A percentile compares a stretch with the other conserved stretches of the same genome.
Evolutionary conservation across 2,329 filamentous ascomycete genomes (phyloP).

Genomic region (Fusarium transvaalense): DNA sequence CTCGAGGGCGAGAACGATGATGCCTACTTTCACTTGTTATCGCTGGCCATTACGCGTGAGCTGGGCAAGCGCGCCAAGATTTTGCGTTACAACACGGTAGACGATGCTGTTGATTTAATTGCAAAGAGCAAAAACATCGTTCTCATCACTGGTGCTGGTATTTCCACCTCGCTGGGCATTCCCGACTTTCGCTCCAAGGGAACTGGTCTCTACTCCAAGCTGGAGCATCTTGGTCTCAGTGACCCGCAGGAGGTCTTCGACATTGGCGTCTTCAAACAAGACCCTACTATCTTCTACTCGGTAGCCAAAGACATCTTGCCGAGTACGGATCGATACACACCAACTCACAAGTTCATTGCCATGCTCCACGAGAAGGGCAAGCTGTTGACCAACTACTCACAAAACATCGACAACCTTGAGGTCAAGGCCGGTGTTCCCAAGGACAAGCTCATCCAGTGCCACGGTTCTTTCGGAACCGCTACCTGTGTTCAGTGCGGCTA

Average conservation of each 20-base stretch:
- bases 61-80: conserved; percentile 86
- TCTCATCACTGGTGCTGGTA: conserved; percentile 94
- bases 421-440: conserved; percentile 83
- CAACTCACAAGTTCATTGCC: conserved; percentile 93
- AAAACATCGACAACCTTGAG: conserved; percentile 98
- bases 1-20: conserved; percentile 77
- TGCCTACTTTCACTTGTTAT: conserved; percentile 79
- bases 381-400: conserved; percentile 95
- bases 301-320: conserved; percentile 93
- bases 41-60: conserved; percentile 82
- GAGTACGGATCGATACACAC: conserved; percentile 81
- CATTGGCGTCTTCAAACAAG: conserved; percentile 85
- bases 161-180: conserved; percentile 95
- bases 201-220: conserved; percentile 88
- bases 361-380: conserved; percentile 89
- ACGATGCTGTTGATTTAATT: conserved; percentile 86
- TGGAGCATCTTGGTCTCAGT: conserved; percentile 79
- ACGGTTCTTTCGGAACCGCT: conserved; percentile 94
- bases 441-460: conserved; percentile 92
- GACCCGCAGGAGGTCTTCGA: conserved; percentile 98
- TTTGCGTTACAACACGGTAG: conserved; percentile 82
- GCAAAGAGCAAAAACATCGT: conserved; percentile 84
- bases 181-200: conserved; percentile 96
- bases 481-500: conserved; percentile 86
- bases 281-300: conserved; percentile 91